Evolutionary conservation across 257 asterid species (phyloP).

Genomic region (Handroanthus guayacan): DNA sequence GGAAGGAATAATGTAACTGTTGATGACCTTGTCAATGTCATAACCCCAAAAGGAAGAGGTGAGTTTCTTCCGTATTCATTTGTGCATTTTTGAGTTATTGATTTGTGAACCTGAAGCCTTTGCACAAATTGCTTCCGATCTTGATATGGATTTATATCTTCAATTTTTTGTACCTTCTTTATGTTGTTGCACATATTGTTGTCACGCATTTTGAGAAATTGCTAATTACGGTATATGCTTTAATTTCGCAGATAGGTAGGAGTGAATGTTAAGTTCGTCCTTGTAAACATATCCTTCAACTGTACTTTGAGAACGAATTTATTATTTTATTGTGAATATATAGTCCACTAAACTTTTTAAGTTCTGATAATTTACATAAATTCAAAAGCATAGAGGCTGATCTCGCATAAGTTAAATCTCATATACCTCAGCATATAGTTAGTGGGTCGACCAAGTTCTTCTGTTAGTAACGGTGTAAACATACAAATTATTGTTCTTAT

Average conservation of each 20-base stretch:
- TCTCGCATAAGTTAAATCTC: not conserved
- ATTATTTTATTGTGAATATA: not conserved
- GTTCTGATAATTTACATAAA: not conserved
- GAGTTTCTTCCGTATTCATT: conserved; percentile 31
- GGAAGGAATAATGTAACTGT: conserved; percentile 78
- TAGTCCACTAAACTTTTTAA: not conserved
- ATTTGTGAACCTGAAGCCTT: not conserved
- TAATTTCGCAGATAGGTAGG: not conserved
- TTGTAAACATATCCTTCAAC: not conserved
- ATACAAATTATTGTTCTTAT: not conserved
- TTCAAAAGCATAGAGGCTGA: not conserved
- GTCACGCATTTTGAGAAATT: not conserved
- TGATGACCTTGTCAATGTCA: conserved; percentile 72
- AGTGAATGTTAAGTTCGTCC: not conserved
- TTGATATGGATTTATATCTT: not conserved
- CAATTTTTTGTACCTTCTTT: not conserved
- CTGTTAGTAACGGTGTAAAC: not conserved
- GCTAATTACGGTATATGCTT: not conserved
- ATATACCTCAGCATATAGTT: not conserved
- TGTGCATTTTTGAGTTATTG: not conserved
- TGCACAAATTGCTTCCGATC: too few species aligned
- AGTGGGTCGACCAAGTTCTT: not conserved
- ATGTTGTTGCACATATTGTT: not conserved
- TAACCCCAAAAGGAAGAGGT: conserved; percentile 88
- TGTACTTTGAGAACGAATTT: not conserved